Conservation (phyloP, 495 filamentous ascomycete genomes). For the Mytilinidion resinicola region DNA sequence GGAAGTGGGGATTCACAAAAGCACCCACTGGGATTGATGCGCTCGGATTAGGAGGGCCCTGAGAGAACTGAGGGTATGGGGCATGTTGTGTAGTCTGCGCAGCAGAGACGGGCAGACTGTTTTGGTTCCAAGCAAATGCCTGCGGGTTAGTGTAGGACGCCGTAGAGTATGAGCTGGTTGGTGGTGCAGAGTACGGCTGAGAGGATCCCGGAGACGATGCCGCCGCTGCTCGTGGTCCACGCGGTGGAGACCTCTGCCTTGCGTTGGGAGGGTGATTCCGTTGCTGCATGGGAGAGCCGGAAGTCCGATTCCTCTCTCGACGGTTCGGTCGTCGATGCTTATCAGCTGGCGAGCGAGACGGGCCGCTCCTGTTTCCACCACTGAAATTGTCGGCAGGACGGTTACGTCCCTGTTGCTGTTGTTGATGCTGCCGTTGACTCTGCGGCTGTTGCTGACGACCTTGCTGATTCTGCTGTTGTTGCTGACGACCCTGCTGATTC, state of each 20-base stretch:
- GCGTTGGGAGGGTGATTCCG: no score
- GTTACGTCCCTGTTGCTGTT: not conserved
- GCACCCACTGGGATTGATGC: conserved; percentile 5
- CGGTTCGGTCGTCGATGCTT: no score
- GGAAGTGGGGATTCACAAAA: conserved; percentile 19
- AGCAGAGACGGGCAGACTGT: not conserved
- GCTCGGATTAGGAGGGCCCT: not conserved
- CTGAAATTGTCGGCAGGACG: not conserved
- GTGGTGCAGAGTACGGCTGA: not conserved
- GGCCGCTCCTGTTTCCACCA: not conserved
- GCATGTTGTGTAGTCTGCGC: not conserved
- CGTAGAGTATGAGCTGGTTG: not conserved
- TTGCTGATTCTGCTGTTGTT: no score
- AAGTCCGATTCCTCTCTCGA: no score
- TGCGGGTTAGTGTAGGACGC: not conserved
- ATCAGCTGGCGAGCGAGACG: not conserved
- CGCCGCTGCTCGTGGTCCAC: no score
- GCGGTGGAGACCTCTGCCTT: no score
- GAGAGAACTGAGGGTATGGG: conserved; percentile 1
- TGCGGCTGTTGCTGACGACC: no score
- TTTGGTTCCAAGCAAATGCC: not conserved
- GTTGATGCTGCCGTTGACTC: no score
- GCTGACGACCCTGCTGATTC: no score
- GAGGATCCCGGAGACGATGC: not conserved
- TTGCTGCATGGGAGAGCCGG: no score